Evolutionary conservation across 306 rosid species (phyloP).

Genomic region (Vicia sativa): DNA sequence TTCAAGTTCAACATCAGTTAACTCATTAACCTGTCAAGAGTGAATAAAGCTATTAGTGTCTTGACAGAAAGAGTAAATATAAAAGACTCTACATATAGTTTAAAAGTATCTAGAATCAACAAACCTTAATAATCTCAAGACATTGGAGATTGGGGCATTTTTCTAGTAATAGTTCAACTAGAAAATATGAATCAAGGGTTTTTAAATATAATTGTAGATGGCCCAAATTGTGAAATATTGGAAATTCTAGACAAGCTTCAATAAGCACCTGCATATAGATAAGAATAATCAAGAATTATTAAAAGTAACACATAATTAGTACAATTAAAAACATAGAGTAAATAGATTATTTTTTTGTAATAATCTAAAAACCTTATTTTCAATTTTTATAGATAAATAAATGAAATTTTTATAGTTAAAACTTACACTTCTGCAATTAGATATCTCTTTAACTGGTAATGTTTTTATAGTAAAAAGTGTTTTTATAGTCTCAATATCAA

Average conservation of each 20-base stretch:
- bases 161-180: not conserved
- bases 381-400: no score
- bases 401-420: no score
- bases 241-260: not conserved
- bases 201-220: not conserved
- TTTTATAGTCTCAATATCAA: no score
- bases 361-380: no score
- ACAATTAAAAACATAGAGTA: not conserved
- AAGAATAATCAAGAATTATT: not conserved
- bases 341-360: no score
- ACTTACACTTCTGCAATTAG: no score
- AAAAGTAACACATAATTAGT: no score
- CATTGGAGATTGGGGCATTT: slow-evolving; percentile 14
- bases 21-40: not conserved
- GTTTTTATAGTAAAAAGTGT: no score
- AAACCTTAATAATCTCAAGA: not conserved
- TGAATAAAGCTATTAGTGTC: no score
- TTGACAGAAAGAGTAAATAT: not conserved
- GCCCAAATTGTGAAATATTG: slow-evolving; percentile 12
- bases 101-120: not conserved
- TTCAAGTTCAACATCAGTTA: not conserved
- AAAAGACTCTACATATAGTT: no score
- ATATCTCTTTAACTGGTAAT: no score
- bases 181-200: not conserved
- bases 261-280: not conserved